These are phyloP conservation scores for Cercospora sp. DNA, from an alignment of 2,329 filamentous ascomycete species.

Conservation along the genomic window DNA sequence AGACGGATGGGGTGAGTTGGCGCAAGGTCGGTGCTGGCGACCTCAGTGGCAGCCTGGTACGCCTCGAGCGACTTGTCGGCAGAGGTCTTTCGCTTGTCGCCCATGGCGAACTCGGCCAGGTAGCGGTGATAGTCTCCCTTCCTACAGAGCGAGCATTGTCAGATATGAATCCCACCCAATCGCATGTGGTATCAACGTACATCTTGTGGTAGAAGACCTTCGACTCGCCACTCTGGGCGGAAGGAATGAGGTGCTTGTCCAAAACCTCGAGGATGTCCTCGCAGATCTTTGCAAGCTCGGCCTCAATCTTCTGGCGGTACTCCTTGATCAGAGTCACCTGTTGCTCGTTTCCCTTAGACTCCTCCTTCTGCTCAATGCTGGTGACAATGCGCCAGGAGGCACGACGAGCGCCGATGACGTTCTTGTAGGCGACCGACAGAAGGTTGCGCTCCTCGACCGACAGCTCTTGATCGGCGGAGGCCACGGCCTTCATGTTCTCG, in stretches of 20 bases:
- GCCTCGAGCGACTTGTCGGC: conserved; percentile 94
- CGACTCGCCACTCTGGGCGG: conserved; percentile 91
- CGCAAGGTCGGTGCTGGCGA: conserved; percentile 83
- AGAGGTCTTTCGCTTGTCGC: conserved; percentile 91
- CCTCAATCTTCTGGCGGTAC: conserved; percentile 98
- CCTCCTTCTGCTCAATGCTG: conserved; percentile 99
- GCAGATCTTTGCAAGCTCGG: conserved; percentile 95
- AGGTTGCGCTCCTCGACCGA: conserved; percentile 95
- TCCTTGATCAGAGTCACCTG: conserved; percentile 93
- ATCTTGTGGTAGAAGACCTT: conserved; percentile 99
- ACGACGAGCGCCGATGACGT: conserved; percentile 94
- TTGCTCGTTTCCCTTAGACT: conserved; percentile 93
- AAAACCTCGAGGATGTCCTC: conserved; percentile 95
- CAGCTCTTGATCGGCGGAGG: conserved; percentile 69
- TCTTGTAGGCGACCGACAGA: conserved; percentile 97
- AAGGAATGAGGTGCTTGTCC: conserved; percentile 90
- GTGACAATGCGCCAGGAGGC: conserved; percentile 98
- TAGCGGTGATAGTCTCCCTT: conserved; percentile 99
- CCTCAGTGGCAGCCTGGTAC: conserved; percentile 92
- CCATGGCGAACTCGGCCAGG: conserved; percentile 92
- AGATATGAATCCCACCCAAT: not conserved
- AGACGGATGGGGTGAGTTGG: conserved; percentile 93
- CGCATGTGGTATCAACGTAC: conserved; percentile 53
- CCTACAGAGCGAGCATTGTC: conserved; percentile 55
- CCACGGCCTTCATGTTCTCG: conserved; percentile 99